Evolutionary conservation across 1,284 basidiomycete genomes (phyloP).

Genomic region (Anthracocystis setariae): DNA sequence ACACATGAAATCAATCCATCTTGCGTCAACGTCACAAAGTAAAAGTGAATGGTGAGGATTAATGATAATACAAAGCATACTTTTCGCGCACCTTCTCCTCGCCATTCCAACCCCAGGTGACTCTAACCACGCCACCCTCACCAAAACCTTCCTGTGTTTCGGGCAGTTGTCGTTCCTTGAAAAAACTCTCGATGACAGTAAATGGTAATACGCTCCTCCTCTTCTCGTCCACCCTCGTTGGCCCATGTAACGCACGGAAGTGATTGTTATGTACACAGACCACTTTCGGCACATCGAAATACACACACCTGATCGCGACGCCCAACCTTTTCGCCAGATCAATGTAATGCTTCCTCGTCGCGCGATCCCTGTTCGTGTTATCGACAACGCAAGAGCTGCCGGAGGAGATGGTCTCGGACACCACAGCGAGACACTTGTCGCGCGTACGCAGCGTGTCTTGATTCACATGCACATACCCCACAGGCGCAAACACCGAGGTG

Average conservation of each 20-base stretch:
- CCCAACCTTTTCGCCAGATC: constrained; percentile 23
- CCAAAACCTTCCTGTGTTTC: constrained; percentile 33
- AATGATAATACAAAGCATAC: constrained; percentile 47
- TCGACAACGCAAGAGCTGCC: constrained; percentile 63
- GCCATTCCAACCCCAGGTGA: constrained; percentile 35
- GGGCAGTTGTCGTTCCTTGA: constrained; percentile 29
- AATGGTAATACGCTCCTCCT: constrained; percentile 22
- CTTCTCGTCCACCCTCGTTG: constrained; percentile 4
- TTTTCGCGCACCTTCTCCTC: constrained; percentile 7
- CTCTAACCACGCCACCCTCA: constrained; percentile 15
- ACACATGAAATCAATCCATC: background rate
- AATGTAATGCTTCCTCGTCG: constrained; percentile 50
- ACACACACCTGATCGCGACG: constrained; percentile 32
- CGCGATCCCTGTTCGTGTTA: constrained; percentile 54
- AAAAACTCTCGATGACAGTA: constrained; percentile 39
- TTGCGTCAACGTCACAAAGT: too few species aligned
- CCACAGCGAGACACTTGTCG: constrained; percentile 78
- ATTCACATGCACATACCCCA: constrained; percentile 73
- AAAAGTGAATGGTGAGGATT: too few species aligned
- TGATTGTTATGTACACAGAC: constrained; percentile 49
- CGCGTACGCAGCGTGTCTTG: constrained; percentile 75
- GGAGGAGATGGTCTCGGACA: constrained; percentile 73
- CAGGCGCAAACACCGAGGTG: constrained; percentile 75
- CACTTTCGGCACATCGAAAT: constrained; percentile 36
- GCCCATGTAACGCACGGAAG: constrained; percentile 32